A percentile compares a stretch with the other conserved stretches of the same genome.
Evolutionary conservation across 768 basidiomycete genomes (phyloP).

Genomic region (Auriculariales sp.): DNA sequence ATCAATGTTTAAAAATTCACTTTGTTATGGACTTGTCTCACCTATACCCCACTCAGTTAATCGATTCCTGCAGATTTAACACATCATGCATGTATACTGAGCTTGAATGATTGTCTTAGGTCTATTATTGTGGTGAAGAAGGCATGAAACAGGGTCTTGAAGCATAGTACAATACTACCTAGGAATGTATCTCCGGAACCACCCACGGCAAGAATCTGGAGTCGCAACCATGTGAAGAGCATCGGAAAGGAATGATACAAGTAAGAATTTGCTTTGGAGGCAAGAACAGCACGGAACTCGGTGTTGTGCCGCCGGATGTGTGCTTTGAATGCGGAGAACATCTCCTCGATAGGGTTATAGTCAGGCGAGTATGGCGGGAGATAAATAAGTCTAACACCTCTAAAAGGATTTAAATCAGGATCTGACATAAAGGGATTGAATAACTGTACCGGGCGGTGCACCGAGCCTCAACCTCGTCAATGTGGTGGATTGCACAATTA

Average conservation of each 20-base stretch:
- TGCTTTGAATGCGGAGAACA: neutral
- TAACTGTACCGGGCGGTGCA: slow-evolving; percentile 2
- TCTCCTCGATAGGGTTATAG: slow-evolving; percentile 1
- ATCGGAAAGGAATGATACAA: neutral
- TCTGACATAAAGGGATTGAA: neutral
- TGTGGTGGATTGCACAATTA: slow-evolving; percentile 2
- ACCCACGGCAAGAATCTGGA: neutral
- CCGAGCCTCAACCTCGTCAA: neutral
- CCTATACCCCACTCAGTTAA: too few relatives aligned
- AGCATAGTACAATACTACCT: too few relatives aligned
- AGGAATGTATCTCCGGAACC: neutral
- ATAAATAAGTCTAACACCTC: slow-evolving; percentile 1
- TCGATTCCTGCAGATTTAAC: too few relatives aligned
- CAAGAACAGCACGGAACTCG: neutral
- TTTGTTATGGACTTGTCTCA: too few relatives aligned
- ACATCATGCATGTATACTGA: too few relatives aligned
- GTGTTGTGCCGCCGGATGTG: neutral
- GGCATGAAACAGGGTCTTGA: too few relatives aligned
- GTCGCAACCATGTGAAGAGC: neutral
- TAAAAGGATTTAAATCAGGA: neutral
- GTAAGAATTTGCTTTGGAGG: neutral
- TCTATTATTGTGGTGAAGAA: too few relatives aligned
- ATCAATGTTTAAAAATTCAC: too few relatives aligned
- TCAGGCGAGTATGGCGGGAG: slow-evolving; percentile 4
- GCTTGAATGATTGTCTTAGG: too few relatives aligned